A percentile compares a stretch with the other conserved stretches of the same genome.
Evolutionary conservation across 208 protist species (phyloP).

Genomic region (Leishmania amazonensis): DNA sequence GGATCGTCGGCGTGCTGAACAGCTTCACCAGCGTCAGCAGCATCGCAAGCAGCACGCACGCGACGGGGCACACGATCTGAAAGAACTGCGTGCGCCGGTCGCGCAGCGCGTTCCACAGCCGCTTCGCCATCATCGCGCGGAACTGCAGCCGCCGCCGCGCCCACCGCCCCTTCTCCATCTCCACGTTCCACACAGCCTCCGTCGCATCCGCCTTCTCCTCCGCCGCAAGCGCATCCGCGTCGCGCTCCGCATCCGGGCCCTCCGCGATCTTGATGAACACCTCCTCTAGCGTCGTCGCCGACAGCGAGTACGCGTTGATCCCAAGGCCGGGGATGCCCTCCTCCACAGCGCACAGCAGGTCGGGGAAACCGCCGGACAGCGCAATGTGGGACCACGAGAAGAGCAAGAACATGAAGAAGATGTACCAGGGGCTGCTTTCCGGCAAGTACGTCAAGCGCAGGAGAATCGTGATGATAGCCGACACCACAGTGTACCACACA

Average conservation of each 20-base stretch:
- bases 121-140: conserved; percentile 46
- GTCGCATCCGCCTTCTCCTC: background rate
- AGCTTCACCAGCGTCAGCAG: conserved; percentile 39
- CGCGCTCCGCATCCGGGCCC: background rate
- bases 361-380: conserved; percentile 47
- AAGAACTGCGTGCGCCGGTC: conserved; percentile 58
- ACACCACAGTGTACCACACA: conserved; percentile 40
- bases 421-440: conserved; percentile 24
- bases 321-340: conserved; percentile 28
- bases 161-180: conserved; percentile 14
- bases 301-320: conserved; percentile 56
- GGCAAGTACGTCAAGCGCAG: conserved; percentile 50
- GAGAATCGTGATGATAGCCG: conserved; percentile 55
- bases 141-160: conserved; percentile 42
- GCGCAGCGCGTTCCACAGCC: conserved; percentile 48
- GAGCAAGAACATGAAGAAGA: conserved; percentile 64
- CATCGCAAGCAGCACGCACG: conserved; percentile 62
- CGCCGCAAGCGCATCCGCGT: background rate
- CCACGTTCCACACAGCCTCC: conserved; percentile 13
- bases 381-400: conserved; percentile 41
- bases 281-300: conserved; percentile 77
- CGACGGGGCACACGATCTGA: conserved; percentile 60
- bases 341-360: conserved; percentile 51
- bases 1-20: conserved; percentile 13
- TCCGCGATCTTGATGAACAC: conserved; percentile 66